These are phyloP conservation scores for Kluyveromyces dobzhanskii DNA, from an alignment of 805 yeast genomes.

Conservation along the genomic window DNA sequence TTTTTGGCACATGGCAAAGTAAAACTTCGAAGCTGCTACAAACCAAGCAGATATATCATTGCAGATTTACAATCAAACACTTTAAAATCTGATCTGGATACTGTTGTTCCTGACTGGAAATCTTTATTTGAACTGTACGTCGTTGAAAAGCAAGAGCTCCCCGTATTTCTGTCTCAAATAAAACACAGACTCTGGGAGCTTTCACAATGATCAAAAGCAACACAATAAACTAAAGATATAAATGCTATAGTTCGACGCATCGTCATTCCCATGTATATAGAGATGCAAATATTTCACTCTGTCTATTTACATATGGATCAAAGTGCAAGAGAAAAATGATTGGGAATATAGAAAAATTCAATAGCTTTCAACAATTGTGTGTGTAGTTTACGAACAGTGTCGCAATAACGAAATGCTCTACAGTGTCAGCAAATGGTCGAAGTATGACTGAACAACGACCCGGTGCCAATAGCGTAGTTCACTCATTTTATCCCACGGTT, in stretches of 20 bases:
- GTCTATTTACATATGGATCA: background rate
- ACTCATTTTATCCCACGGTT: slow-evolving; percentile 15
- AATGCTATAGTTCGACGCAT: too few relatives aligned
- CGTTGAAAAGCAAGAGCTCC: slow-evolving; percentile 56
- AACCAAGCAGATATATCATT: slow-evolving; percentile 37
- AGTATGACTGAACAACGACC: slow-evolving; percentile 8
- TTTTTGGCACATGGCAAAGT: slow-evolving; percentile 50
- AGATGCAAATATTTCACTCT: background rate
- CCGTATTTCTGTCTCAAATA: slow-evolving; percentile 71
- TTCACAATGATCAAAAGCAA: background rate
- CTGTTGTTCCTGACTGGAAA: slow-evolving; percentile 32
- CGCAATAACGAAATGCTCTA: too few relatives aligned
- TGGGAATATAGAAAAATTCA: too few relatives aligned
- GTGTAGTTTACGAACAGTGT: too few relatives aligned
- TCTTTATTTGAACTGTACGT: slow-evolving; percentile 60
- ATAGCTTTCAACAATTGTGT: too few relatives aligned
- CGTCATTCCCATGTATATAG: background rate
- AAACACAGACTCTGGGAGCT: slow-evolving; percentile 57
- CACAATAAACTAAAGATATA: background rate
- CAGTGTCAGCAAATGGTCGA: background rate
- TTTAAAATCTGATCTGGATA: slow-evolving; percentile 37
- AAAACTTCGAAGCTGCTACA: slow-evolving; percentile 43
- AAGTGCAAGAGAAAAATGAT: background rate
- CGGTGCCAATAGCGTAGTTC: slow-evolving; percentile 1
- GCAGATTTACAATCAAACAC: slow-evolving; percentile 50